phyloP scores from a whole-genome alignment of 257 asterid species.

The Ballota nigra region DNA sequence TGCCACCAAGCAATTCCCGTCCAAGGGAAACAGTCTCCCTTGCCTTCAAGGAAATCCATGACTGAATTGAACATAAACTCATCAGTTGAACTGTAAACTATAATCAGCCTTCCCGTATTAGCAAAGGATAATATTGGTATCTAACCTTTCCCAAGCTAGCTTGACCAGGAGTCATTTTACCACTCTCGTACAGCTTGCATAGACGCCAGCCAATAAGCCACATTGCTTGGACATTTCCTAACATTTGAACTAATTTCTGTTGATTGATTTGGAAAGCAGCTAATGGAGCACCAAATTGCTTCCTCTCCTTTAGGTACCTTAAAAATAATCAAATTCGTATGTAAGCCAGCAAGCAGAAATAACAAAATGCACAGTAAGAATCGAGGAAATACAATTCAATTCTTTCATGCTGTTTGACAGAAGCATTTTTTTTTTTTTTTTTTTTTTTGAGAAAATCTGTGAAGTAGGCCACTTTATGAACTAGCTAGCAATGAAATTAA shows the following conservation, averaged over 20 bases:
- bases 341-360: neutral
- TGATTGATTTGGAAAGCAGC: constrained; percentile 97
- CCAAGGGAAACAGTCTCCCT: constrained; percentile 89
- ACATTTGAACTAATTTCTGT: constrained; percentile 83
- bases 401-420: neutral
- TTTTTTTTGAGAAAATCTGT: neutral
- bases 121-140: neutral
- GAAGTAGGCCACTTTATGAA: neutral
- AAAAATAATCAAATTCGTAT: constrained; percentile 6
- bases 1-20: constrained; percentile 92
- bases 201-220: constrained; percentile 90
- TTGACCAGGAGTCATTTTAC: constrained; percentile 93
- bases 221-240: constrained; percentile 90
- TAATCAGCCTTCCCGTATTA: neutral
- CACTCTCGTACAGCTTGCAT: constrained; percentile 89
- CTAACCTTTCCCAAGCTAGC: constrained; percentile 96
- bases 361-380: neutral
- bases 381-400: neutral
- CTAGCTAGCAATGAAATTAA: neutral
- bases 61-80: constrained; percentile 39
- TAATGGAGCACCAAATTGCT: constrained; percentile 94
- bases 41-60: constrained; percentile 77
- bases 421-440: no score
- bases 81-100: constrained; percentile 11
- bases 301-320: constrained; percentile 94